phyloP scores from a whole-genome alignment of 2,329 filamentous ascomycete species.

The Talaromyces sp. region DNA sequence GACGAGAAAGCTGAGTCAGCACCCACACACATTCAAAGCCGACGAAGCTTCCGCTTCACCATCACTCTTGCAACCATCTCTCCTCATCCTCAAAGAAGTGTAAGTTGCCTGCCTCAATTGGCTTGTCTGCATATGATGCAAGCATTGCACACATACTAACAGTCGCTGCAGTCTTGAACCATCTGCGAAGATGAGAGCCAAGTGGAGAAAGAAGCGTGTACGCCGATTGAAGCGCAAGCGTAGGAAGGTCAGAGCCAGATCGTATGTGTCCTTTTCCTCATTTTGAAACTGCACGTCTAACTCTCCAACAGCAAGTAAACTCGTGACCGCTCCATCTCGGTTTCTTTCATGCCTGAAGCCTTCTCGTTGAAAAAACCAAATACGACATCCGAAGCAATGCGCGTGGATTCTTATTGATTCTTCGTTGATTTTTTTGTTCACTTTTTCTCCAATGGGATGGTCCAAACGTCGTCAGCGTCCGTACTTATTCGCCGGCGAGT shows the following conservation, averaged over 20 bases:
- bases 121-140: background rate
- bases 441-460: slow-evolving; percentile 7
- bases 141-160: background rate
- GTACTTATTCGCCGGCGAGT: background rate
- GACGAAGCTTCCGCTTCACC: slow-evolving; percentile 23
- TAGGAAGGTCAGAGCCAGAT: slow-evolving; percentile 98
- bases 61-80: slow-evolving; percentile 40
- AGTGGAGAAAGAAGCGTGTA: slow-evolving; percentile 99
- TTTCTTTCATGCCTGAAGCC: slow-evolving; percentile 25
- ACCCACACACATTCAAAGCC: slow-evolving; percentile 34
- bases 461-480: slow-evolving; percentile 2
- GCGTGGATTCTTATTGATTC: slow-evolving; percentile 13
- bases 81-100: slow-evolving; percentile 42
- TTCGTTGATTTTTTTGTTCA: background rate
- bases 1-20: slow-evolving; percentile 32
- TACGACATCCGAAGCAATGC: slow-evolving; percentile 23
- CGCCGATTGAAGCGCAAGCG: slow-evolving; percentile 99
- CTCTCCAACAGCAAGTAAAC: slow-evolving; percentile 58
- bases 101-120: slow-evolving; percentile 22
- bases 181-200: slow-evolving; percentile 70
- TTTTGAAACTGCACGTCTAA: background rate
- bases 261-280: slow-evolving; percentile 56
- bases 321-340: slow-evolving; percentile 54
- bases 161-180: slow-evolving; percentile 21
- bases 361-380: slow-evolving; percentile 34